Percentiles rank a stretch among this genome's conserved stretches.
Conservation (phyloP, 2,329 filamentous ascomycete genomes). For the Trichoderma atrobrunneum region DNA sequence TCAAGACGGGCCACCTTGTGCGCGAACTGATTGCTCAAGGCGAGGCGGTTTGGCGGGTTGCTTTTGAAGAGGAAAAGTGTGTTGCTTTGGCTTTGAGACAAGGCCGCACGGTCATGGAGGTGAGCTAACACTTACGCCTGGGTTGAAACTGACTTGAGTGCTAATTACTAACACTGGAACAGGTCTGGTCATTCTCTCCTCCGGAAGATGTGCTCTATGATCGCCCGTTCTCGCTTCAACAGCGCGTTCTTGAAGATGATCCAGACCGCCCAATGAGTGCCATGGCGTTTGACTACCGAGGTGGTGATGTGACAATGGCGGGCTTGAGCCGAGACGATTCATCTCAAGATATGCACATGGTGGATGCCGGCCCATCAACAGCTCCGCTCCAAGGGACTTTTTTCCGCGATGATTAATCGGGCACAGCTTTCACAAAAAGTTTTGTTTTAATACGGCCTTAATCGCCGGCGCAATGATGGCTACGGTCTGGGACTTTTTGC, state of each 20-base stretch:
- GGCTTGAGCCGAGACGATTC: constrained; percentile 35
- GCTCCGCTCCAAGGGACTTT: constrained; percentile 52
- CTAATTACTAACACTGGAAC: constrained; percentile 20
- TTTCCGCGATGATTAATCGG: constrained; percentile 46
- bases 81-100: constrained; percentile 88
- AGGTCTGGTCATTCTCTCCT: constrained; percentile 96
- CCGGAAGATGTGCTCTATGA: constrained; percentile 66
- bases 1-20: constrained; percentile 86
- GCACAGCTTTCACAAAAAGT: background rate
- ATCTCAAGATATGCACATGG: constrained; percentile 54
- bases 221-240: constrained; percentile 48
- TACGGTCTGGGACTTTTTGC: constrained; percentile 11
- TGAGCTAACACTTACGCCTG: constrained; percentile 43
- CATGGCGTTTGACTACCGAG: constrained; percentile 45
- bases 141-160: background rate
- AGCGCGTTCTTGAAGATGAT: constrained; percentile 45
- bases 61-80: constrained; percentile 97
- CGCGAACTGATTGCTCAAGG: constrained; percentile 88
- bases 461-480: constrained; percentile 15
- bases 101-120: constrained; percentile 95
- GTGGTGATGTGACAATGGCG: constrained; percentile 29
- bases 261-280: constrained; percentile 52
- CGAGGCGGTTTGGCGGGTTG: constrained; percentile 95
- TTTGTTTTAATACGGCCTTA: background rate
- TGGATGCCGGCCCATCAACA: constrained; percentile 54